Percentiles rank a stretch among this genome's conserved stretches.
Conservation (phyloP, 169 alveolate genomes). For the Plasmodium billcollinsi region DNA sequence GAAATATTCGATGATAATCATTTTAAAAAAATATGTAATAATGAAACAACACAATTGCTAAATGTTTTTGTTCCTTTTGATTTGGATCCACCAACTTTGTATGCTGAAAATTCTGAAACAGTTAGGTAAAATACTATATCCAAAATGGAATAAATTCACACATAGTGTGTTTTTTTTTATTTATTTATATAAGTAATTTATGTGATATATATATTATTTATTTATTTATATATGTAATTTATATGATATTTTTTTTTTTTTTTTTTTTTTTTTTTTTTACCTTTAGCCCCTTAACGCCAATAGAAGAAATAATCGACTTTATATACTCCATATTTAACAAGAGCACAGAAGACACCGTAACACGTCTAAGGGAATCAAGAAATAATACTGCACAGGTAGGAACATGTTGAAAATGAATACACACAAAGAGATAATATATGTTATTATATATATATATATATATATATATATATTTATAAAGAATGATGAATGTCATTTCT, state of each 20-base stretch:
- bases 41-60: neutral
- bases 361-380: conserved; percentile 31
- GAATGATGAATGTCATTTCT: neutral
- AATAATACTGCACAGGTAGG: conserved; percentile 37
- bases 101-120: conserved; percentile 28
- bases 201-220: neutral
- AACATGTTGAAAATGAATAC: neutral
- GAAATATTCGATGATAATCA: neutral
- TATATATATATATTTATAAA: neutral
- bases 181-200: neutral
- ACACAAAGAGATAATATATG: neutral
- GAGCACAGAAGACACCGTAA: conserved; percentile 26
- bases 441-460: neutral
- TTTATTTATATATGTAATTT: neutral
- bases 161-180: neutral
- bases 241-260: neutral
- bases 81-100: conserved; percentile 31
- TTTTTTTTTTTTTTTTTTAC: neutral
- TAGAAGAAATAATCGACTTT: conserved; percentile 40
- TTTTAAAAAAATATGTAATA: neutral
- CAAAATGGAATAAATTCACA: neutral
- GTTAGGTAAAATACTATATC: conserved; percentile 13
- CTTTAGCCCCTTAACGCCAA: conserved; percentile 40
- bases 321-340: conserved; percentile 23
- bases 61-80: conserved; percentile 9